phyloP scores from a whole-genome alignment of 2,329 filamentous ascomycete genomes.

The Fusarium compactum region DNA sequence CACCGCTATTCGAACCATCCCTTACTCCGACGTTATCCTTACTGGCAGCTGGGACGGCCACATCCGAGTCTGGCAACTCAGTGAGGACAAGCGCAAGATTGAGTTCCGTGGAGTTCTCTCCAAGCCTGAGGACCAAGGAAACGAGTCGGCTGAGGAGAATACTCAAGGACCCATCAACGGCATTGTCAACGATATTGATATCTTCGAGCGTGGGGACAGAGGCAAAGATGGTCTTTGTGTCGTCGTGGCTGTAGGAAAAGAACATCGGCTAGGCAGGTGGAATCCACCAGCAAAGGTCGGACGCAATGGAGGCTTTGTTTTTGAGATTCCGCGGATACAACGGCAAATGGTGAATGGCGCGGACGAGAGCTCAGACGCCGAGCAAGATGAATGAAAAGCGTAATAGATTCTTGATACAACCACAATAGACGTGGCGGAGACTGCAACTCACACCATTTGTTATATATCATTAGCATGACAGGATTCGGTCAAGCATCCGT shows the following conservation, averaged over 20 bases:
- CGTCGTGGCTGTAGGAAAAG: slow-evolving; percentile 86
- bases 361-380: slow-evolving; percentile 43
- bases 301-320: slow-evolving; percentile 87
- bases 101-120: slow-evolving; percentile 78
- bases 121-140: slow-evolving; percentile 41
- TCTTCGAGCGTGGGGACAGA: slow-evolving; percentile 86
- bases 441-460: slow-evolving; percentile 25
- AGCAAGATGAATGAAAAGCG: slow-evolving; percentile 44
- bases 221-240: slow-evolving; percentile 84
- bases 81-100: slow-evolving; percentile 83
- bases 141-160: slow-evolving; percentile 47
- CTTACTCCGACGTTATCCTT: slow-evolving; percentile 90
- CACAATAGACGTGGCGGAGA: slow-evolving; percentile 43
- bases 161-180: slow-evolving; percentile 68
- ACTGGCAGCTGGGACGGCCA: slow-evolving; percentile 93
- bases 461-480: slow-evolving; percentile 29
- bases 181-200: slow-evolving; percentile 87
- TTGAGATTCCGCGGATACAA: slow-evolving; percentile 75
- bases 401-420: slow-evolving; percentile 40
- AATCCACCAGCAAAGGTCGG: slow-evolving; percentile 68
- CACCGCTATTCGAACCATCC: slow-evolving; percentile 86
- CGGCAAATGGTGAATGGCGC: slow-evolving; percentile 52
- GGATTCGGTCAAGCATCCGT: slow-evolving; percentile 6
- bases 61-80: slow-evolving; percentile 86
- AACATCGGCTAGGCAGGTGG: slow-evolving; percentile 89